Base-by-base conservation (phyloP, 805 yeast genomes). In the Jamesozyma piceae region DNA sequence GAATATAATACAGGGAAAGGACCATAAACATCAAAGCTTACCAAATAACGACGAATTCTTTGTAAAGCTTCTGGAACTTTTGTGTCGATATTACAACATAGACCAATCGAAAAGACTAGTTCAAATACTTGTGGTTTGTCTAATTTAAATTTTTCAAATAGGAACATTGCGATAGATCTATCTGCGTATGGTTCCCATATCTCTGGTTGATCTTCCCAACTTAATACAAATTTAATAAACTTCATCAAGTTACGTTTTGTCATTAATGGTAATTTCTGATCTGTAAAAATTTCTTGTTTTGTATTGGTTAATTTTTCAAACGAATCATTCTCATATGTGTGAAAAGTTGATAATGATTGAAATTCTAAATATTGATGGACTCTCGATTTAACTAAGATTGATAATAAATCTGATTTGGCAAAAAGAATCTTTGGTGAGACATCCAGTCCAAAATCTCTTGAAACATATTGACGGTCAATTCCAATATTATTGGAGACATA, bases 281-380 rank as follows among this genome's bases (percentile, higher is more conserved):
- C 89, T 18, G 95, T 84, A 68, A 90, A 90, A 36, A 90, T 89
- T 54, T 88, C 97, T 63, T 90, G 94, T 60, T 88, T 90, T 24
- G 95, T 76, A 47, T 82, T 82, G 27, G 88, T 74, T 57, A 89
- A 75, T 60, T 86, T 86, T 51, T 83, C 95, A 66, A 92, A 90
- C 40, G 78, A 72, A 62, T 90, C 97, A 58, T 86, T 82, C 63
- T 89, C 96, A 64, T 75, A 92, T n/a, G 95, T 85, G 62, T 92
- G 97, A 67, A 90, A 89, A 49, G 80, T 82, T 36, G 86, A 77
- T 49, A 90, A 67, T 20, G 95, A 80, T 66, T 87, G 94, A 66
- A 90, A 90, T 62, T 92, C 97, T 58, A 92, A 71, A 64, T 90
- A 90, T 59, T 85, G 80, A 60, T 85, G 85, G 18, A 92, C 97